Base-by-base conservation (phyloP, 2,329 filamentous ascomycete genomes). In the Epichloe glyceriae region DNA sequence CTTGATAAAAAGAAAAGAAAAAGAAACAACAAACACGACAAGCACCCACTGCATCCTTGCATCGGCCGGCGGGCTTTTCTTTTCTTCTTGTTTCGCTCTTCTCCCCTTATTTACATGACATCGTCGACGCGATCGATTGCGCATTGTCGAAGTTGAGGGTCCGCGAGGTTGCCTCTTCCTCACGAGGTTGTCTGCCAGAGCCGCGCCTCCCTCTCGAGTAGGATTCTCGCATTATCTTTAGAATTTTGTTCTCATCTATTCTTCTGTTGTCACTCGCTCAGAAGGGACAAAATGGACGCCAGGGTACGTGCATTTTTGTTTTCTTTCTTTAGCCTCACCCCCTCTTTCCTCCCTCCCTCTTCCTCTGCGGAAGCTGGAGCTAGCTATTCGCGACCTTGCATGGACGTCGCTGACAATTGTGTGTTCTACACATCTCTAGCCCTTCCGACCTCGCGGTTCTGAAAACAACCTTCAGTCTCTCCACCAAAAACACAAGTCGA, bases 401-500 rank as follows among this genome's bases (percentile, higher is more conserved):
- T 20, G 30, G 26, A 49, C 35, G 8, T 50, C n/a, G 30, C 45
- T 51, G 38, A 40, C 48, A 30, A 40, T 46, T 34, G 34, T 17
- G 19, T 37, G 26, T 39, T 20, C 33, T 22, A 5, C 12, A 26
- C 51, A 19, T 49, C 44, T 51, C 42, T 52, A 73, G 69, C 68
- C 69, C 52, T 67, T 64, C 51, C 66, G 69, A 60, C 65, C 66
- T 50, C 67, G 67, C 55, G 64, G 64, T 79, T 85, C 67, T 50
- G 67, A 73, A 53, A 77, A 78, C 58, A 81, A 81, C 64, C 71
- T 58, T 22, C 62, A 61, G 10, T 51, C 77, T 49, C 71, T 89
- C 54, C 87, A 94, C 60, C 83, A 88, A 60, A 84, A 85, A 55
- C 84, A 88, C 70, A 95, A 95, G 69, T 94, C 89, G 8, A 82